Conservation (phyloP, 305 asterid genomes). For the Solanum hybrid region DNA sequence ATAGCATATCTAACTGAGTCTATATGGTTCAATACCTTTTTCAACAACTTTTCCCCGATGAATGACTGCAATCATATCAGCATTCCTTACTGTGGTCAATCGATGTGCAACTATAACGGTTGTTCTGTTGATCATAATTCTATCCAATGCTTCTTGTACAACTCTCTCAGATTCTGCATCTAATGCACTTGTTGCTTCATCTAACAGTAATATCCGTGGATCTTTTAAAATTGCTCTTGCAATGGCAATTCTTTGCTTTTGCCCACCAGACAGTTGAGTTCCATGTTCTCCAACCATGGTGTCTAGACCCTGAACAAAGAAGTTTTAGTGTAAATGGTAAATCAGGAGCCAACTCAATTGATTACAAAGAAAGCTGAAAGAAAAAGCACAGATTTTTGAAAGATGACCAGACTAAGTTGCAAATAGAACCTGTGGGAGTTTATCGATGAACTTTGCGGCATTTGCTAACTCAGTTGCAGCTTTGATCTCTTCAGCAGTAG, state of each 20-base stretch:
- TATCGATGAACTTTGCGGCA: slow-evolving; percentile 74
- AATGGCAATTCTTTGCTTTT: slow-evolving; percentile 87
- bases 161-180: slow-evolving; percentile 91
- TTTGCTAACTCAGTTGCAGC: slow-evolving; percentile 64
- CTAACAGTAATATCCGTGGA: slow-evolving; percentile 72
- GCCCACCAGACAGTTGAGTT: slow-evolving; percentile 93
- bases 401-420: not conserved
- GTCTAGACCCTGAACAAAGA: slow-evolving; percentile 55
- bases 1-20: not conserved
- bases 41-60: slow-evolving; percentile 73
- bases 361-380: not conserved
- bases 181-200: slow-evolving; percentile 90
- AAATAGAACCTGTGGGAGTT: slow-evolving; percentile 56
- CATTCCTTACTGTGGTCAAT: slow-evolving; percentile 74
- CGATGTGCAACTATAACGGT: slow-evolving; percentile 88
- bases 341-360: not conserved
- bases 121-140: slow-evolving; percentile 71
- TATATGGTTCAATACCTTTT: slow-evolving; percentile 34
- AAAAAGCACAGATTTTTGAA: not conserved
- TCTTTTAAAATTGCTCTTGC: slow-evolving; percentile 87
- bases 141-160: slow-evolving; percentile 82
- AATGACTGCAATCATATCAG: slow-evolving; percentile 69
- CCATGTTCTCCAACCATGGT: slow-evolving; percentile 91
- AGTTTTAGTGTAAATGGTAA: not conserved
- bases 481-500: slow-evolving; percentile 57